Evolutionary conservation across 192 early-diverging fungal genomes (phyloP).

Genomic region (Coemansia sp.): DNA sequence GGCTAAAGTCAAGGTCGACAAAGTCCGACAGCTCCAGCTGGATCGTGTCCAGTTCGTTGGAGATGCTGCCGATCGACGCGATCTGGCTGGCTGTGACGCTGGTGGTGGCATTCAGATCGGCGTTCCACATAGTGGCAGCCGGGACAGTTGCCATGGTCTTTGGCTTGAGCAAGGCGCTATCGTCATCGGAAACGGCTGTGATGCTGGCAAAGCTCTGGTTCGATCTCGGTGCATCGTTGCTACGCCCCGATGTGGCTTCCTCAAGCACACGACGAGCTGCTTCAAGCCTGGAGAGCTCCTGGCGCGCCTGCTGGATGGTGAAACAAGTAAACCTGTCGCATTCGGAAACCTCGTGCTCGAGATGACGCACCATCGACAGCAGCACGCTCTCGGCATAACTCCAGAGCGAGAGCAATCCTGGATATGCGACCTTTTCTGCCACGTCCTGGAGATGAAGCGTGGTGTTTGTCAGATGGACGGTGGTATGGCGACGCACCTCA

Average conservation of each 20-base stretch:
- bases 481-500: conserved; percentile 56
- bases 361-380: conserved; percentile 63
- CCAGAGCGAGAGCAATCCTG: conserved; percentile 81
- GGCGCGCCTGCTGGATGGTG: conserved; percentile 45
- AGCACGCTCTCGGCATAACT: conserved; percentile 82
- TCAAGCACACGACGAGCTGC: conserved; percentile 36
- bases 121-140: conserved; percentile 5
- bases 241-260: not conserved
- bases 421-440: conserved; percentile 72
- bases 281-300: conserved; percentile 34
- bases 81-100: conserved; percentile 59
- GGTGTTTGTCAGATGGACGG: conserved; percentile 53
- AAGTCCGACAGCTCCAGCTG: conserved; percentile 60
- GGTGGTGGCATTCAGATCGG: conserved; percentile 3
- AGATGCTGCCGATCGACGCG: conserved; percentile 50
- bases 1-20: conserved; percentile 62
- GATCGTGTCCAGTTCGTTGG: conserved; percentile 50
- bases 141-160: not conserved
- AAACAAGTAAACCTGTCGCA: conserved; percentile 60
- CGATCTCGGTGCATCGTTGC: conserved; percentile 27
- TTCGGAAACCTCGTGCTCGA: conserved; percentile 63
- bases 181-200: conserved; percentile 13
- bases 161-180: conserved; percentile 5
- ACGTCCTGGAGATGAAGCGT: conserved; percentile 68
- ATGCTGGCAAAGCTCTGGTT: conserved; percentile 30